Evolutionary conservation across 768 basidiomycete species (phyloP), one percentile per base, ranked within the genome.

Genomic region (Panaeolus papilionaceus): DNA sequence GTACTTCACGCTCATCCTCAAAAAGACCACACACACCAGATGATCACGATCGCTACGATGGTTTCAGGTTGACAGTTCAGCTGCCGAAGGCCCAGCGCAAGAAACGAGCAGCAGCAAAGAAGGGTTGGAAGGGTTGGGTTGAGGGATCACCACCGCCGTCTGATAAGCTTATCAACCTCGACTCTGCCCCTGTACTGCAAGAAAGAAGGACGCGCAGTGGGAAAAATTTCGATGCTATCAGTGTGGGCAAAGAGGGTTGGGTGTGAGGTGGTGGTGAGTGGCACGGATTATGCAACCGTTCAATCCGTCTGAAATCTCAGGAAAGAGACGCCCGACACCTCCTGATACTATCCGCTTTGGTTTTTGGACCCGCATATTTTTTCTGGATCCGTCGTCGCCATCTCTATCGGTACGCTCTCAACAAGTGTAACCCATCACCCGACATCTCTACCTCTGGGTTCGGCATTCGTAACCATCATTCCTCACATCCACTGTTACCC

Each of bases 121-220:
- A 94, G 77, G 93, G 93, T 18, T 94, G 93, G 93, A 94, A 94
- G 81, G 93, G 93, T 44, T 94, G 93, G 93, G 91, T 94, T 23
- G 93, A 93, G 81, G 92, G 92, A 71, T 93, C 92, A 23, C 91
- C 91, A 28, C 88, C 88, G 64, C 91, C 93, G 23, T 92, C 91
- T 16, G 86, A 89, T 72, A 93, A 93, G 77, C 81, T 93, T 63
- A 94, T 94, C 79, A 93, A 93, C 73, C 84, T 94, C 68, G 93
- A 94, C 76, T 83, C 84, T 39, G 90, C 89, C 1, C 86, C 89
- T 33, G 79, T 91, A 7, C 83, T 94, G 10, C 87, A 86, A 68
- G 92, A 94, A 79, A 81, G 93, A 67, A 85, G 89, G 68, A 92
- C 92, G n/a, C 82, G 93, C 67, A 94, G 92, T 71, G 93, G 93